These are phyloP conservation scores for Vinca minor DNA, from an alignment of 257 asterid genomes.

Conservation along the genomic window DNA sequence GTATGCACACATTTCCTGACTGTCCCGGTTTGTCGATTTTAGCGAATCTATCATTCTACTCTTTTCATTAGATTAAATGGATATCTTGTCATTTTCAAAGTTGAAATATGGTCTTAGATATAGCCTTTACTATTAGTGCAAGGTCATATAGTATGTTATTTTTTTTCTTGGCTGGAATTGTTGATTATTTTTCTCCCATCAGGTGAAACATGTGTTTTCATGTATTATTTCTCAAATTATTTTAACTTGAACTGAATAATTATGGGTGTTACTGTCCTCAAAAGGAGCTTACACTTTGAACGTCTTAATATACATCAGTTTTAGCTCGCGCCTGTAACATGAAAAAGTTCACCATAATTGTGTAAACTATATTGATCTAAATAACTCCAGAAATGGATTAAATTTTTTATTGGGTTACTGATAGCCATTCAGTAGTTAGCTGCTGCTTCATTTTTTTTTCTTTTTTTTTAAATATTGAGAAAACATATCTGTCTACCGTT, in stretches of 20 bases:
- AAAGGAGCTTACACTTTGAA: not conserved
- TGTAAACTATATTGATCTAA: not conserved
- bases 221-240: not conserved
- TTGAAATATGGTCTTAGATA: not conserved
- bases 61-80: not conserved
- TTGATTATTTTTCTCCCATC: not conserved
- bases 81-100: too few relatives aligned
- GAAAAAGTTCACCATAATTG: not conserved
- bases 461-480: too few relatives aligned
- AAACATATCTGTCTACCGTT: not conserved
- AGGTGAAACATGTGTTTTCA: not conserved
- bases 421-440: not conserved
- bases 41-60: not conserved
- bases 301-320: too few relatives aligned
- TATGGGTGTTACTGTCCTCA: not conserved
- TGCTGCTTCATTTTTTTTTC: too few relatives aligned
- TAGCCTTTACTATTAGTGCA: not conserved
- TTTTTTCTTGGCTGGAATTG: not conserved
- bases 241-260: not conserved
- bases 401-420: too few relatives aligned
- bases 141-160: not conserved
- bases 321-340: too few relatives aligned
- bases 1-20: conserved; percentile 32
- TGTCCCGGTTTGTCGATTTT: conserved; percentile 10
- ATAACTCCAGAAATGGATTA: too few relatives aligned